Evolutionary conservation across 331 rosid genomes (phyloP), one percentile per base, ranked within the genome.

Genomic region (Cydonia oblonga): DNA sequence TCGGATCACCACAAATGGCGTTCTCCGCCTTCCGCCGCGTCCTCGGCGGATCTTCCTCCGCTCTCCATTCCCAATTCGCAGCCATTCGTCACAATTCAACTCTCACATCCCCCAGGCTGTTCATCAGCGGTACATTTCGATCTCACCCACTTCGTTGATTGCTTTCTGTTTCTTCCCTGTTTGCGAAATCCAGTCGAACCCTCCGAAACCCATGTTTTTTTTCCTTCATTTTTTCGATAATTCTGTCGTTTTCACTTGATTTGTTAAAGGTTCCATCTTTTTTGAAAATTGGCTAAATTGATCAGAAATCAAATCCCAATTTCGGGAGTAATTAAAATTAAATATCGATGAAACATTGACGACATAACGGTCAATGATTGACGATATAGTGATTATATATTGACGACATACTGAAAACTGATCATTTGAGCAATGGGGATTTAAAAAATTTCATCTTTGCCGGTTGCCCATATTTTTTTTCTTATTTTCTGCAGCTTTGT

Each of bases 51-150:
- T 77, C 86, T 0, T 76, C 82, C 46, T 68, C 64, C 23, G 19
- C 80, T 75, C 71, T 87, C 57, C 85, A 60, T 56, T 83, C 88
- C 1, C 83, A 81, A 4, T 74, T 80, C n/a, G 44, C 72, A 40
- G 70, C 85, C 15, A 58, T 79, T 84, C 91, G 96, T 76, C 82
- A 83, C 80, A 67, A 64, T 33, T 85, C 98, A 61, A 90, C 98
- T 67, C 98, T 92, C 80, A 92, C 96, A 16, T 76, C 90, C 38
- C 91, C 96, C 1, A 92, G 82, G 80, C 96, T 90, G 29, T 92
- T 92, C 82, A 72, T 92, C 76, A 90, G 96, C 72, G 96, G 96
- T 92, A 57, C 68, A 81, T 71, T 28, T 75, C 23, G 4, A 16
- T 3, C 24, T 38, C 61, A 15, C 3, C 53, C 38, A n/a, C 59